Base-by-base conservation (phyloP, 2,329 filamentous ascomycete species). In the Pochonia chlamydosporia region DNA sequence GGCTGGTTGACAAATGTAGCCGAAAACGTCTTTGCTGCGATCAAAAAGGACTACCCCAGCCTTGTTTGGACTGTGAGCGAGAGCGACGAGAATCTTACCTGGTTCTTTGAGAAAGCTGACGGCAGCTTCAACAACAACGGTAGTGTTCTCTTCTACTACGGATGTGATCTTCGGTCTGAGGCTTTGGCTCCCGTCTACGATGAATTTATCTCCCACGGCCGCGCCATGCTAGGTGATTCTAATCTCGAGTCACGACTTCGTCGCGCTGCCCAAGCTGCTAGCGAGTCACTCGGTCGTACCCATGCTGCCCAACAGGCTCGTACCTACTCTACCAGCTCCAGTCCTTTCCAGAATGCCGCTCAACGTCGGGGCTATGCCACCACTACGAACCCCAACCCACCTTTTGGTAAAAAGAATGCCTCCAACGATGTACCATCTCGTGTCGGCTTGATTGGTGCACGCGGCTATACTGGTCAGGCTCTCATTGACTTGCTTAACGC, bases 91-190 rank as follows among this genome's bases (percentile, higher is more conserved):
- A 96, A 97, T 66, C 75, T 97, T 59, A 91, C 89, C 10, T 97
- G 92, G 93, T 96, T 97, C 75, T 95, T 95, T 57, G 91, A 96
- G 69, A 96, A 96, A 76, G 87, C 92, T 9, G 90, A 96, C 57
- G 92, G 93, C 48, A 96, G 89, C 67, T 79, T 96, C 59, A 89
- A 86, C 52, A 82, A 84, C 47, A 83, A 89, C 56, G 89, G 89
- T 49, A 89, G 91, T 61, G 89, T 96, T 33, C 84, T 97, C 61
- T 97, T 97, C 76, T 97, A 92, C 87, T 96, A 95, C 66, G 91
- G 91, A 44, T 82, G 93, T 49, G 87, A 93, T 55, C 84, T 83
- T 46, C 82, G 85, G 26, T 83, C 89, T 44, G 87, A 95, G 64
- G 57, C 57, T 18, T 85, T 96, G 20, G 83, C 85, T 57, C 79